Conservation (phyloP, 257 asterid genomes). For the Henckelia pumila region DNA sequence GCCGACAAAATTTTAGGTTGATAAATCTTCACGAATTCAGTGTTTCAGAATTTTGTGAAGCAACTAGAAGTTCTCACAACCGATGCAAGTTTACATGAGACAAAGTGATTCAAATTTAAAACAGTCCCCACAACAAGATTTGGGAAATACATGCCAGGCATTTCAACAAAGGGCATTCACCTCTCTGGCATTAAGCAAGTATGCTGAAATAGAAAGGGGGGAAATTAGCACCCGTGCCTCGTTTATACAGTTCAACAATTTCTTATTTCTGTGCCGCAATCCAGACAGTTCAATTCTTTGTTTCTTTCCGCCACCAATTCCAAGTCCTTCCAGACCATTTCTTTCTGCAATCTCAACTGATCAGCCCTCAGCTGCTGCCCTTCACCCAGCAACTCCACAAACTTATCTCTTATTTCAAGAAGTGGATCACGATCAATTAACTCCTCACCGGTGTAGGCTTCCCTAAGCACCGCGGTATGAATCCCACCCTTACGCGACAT, state of each 20-base stretch:
- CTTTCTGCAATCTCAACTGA: constrained; percentile 41
- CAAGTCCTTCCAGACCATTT: constrained; percentile 44
- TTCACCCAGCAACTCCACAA: constrained; percentile 66
- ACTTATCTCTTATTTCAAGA: constrained; percentile 55
- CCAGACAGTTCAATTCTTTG: constrained; percentile 18
- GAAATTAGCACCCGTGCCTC: neutral
- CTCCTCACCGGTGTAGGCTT: constrained; percentile 68
- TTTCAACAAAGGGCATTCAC: neutral
- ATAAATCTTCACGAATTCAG: neutral
- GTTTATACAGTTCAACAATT: constrained; percentile 18
- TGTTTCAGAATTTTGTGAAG: neutral
- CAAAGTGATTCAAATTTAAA: neutral
- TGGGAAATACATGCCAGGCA: neutral
- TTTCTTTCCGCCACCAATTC: constrained; percentile 36
- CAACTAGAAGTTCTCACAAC: neutral
- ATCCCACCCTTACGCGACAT: constrained; percentile 85
- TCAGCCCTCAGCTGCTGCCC: constrained; percentile 55
- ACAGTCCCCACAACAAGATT: neutral
- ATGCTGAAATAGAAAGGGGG: neutral
- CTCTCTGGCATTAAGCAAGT: neutral
- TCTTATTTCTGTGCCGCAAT: constrained; percentile 22
- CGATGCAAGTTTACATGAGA: neutral
- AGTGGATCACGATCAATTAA: constrained; percentile 50
- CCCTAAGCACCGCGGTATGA: constrained; percentile 85
- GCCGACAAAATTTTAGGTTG: too few species aligned